Base-by-base conservation (phyloP, 1,284 basidiomycete species). In the Leccinum insigne region DNA sequence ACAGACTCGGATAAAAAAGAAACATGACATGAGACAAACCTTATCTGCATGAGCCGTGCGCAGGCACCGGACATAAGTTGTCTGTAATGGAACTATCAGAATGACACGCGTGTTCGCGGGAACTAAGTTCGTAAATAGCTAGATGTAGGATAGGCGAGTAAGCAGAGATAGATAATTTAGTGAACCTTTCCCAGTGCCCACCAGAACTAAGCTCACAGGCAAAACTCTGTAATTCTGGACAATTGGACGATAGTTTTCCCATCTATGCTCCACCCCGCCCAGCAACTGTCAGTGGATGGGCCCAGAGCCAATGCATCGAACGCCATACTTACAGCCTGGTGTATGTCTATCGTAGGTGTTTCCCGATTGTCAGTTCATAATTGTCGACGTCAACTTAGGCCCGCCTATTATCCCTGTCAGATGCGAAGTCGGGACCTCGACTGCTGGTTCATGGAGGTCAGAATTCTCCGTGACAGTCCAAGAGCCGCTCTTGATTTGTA, bases 11-110 rank as follows among this genome's bases (percentile, higher is more conserved):
- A 71, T 66, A 75, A 76, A 75, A 76, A 73, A 75, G 66, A 76
- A 70, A 66, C 73, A 16, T 64, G 70, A 67, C 74, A 76, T 76
- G 75, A 72, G 71, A 78, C 70, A 65, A 78, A 77, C 75, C 70
- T 77, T 78, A 62, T 67, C 70, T 71, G 52, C 61, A 63, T 60
- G 64, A 66, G 58, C 62, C 63, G 52, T 63, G 63, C 60, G 44
- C 68, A 78, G 76, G 74, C 63, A 78, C 75, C 64, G 38, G 73
- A 38, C 64, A 64, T 49, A 61, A n/a, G 35, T 63, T 47, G 58
- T 61, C 38, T 26, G 60, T 16, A 38, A 38, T 66, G 66, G 40
- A 67, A 63, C 63, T 57, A 59, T 61, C 62, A 66, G 42, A 52
- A 52, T n/a, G 38, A 63, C 67, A 70, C 67, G 65, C 63, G 67